Percentiles rank a stretch among this genome's conserved stretches.
Evolutionary conservation across 192 early-diverging fungal genomes (phyloP).

Genomic region (Coemansia sp.): DNA sequence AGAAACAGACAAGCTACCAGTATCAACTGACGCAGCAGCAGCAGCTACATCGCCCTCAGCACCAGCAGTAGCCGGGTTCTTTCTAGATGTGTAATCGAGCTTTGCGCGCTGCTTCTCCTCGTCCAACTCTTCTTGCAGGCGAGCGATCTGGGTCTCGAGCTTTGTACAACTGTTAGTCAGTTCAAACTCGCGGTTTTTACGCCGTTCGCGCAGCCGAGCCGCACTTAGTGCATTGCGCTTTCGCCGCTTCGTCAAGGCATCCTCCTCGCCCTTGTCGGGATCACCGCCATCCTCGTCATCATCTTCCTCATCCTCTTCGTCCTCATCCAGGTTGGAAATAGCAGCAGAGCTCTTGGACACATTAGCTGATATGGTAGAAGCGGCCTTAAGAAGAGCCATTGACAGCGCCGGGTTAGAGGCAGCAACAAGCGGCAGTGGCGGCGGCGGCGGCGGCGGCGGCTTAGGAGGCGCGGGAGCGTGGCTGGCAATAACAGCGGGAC

Average conservation of each 20-base stretch:
- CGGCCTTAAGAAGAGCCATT: background rate
- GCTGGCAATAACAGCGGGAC: background rate
- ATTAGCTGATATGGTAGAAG: background rate
- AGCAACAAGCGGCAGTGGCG: background rate
- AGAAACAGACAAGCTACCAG: background rate
- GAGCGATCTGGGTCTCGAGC: conserved; percentile 37
- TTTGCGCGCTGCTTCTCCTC: conserved; percentile 41
- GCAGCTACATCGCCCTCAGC: background rate
- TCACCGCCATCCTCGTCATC: background rate
- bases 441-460: background rate
- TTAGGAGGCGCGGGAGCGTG: background rate
- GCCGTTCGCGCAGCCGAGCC: conserved; percentile 48
- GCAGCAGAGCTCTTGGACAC: background rate
- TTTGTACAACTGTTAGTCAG: conserved; percentile 27
- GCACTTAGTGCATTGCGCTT: conserved; percentile 54
- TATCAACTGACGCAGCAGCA: background rate
- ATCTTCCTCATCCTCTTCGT: conserved; percentile 3
- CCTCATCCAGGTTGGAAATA: background rate
- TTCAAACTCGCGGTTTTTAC: conserved; percentile 44
- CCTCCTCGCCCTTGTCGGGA: conserved; percentile 18
- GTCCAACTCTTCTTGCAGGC: conserved; percentile 30
- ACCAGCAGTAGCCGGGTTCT: background rate
- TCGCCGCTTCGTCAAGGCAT: conserved; percentile 41
- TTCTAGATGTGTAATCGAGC: background rate
- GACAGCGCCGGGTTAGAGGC: background rate